A percentile compares a stretch with the other conserved stretches of the same genome.
phyloP scores from a whole-genome alignment of 768 basidiomycete genomes.

The Russula sp. region DNA sequence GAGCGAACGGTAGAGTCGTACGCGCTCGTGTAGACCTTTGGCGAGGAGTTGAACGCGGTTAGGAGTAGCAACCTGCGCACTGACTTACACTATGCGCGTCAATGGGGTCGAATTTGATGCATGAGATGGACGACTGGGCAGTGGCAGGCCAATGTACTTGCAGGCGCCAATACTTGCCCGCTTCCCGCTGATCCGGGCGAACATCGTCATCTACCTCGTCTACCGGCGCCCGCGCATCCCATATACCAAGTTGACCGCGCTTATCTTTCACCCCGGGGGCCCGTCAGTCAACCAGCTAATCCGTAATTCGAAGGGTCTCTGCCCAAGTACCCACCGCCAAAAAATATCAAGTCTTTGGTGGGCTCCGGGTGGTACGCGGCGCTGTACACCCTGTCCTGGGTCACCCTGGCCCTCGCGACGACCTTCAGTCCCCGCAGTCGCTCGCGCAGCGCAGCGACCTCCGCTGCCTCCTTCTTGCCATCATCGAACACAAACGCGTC shows the following conservation, averaged over 20 bases:
- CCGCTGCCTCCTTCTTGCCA: slow-evolving; percentile 42
- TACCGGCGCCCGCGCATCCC: slow-evolving; percentile 70
- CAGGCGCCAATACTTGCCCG: slow-evolving; percentile 75
- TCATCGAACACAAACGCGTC: slow-evolving; percentile 48
- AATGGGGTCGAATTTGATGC: slow-evolving; percentile 69
- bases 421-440: slow-evolving; percentile 53
- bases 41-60: neutral
- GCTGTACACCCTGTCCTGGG: slow-evolving; percentile 66
- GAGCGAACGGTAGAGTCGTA: slow-evolving; percentile 76
- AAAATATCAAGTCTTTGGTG: slow-evolving; percentile 79
- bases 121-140: slow-evolving; percentile 72
- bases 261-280: slow-evolving; percentile 47
- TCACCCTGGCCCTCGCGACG: slow-evolving; percentile 77
- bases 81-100: slow-evolving; percentile 62
- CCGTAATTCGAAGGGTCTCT: neutral
- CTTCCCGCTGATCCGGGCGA: slow-evolving; percentile 39
- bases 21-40: slow-evolving; percentile 70
- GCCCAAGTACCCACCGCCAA: slow-evolving; percentile 53
- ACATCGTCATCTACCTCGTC: slow-evolving; percentile 67
- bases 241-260: slow-evolving; percentile 76
- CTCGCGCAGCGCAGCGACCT: slow-evolving; percentile 49
- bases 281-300: neutral
- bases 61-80: neutral
- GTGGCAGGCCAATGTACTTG: slow-evolving; percentile 83
- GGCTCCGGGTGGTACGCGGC: slow-evolving; percentile 77